These are phyloP conservation scores for Neurospora pannonica DNA, from an alignment of 495 filamentous ascomycete genomes.

Conservation along the genomic window DNA sequence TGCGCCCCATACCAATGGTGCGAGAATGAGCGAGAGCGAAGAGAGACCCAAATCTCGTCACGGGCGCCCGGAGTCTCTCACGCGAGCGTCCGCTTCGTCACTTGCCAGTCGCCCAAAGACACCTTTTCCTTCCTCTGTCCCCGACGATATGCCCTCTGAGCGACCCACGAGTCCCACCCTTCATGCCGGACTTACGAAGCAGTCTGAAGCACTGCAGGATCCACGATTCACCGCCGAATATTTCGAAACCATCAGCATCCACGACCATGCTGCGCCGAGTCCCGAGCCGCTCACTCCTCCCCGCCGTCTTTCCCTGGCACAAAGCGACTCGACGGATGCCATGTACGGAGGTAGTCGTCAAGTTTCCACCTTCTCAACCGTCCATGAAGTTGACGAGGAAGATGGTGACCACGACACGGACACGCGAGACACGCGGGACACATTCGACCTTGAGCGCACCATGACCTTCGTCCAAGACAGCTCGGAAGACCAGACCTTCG, in stretches of 20 bases:
- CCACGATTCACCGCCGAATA: background rate
- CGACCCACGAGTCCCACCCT: conserved; percentile 5
- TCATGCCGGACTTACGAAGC: background rate
- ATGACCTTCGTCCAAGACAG: background rate
- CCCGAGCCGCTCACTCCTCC: background rate
- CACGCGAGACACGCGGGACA: background rate
- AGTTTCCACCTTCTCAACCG: background rate
- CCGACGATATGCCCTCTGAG: background rate
- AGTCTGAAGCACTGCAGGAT: background rate
- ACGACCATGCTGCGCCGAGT: background rate
- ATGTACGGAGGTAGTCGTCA: background rate
- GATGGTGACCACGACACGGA: background rate
- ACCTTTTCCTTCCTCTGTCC: background rate
- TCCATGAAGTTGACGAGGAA: background rate
- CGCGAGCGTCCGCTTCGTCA: background rate
- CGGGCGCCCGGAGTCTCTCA: background rate
- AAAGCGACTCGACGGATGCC: background rate
- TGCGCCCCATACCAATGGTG: background rate
- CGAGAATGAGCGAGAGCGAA: background rate
- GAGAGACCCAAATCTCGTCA: background rate
- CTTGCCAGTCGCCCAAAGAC: background rate
- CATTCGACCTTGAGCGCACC: background rate
- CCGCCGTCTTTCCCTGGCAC: background rate
- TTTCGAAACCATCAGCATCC: background rate
- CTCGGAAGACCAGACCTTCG: background rate